These are phyloP conservation scores for Monilinia fructigena DNA, from an alignment of 2,329 filamentous ascomycete genomes.

Conservation along the genomic window DNA sequence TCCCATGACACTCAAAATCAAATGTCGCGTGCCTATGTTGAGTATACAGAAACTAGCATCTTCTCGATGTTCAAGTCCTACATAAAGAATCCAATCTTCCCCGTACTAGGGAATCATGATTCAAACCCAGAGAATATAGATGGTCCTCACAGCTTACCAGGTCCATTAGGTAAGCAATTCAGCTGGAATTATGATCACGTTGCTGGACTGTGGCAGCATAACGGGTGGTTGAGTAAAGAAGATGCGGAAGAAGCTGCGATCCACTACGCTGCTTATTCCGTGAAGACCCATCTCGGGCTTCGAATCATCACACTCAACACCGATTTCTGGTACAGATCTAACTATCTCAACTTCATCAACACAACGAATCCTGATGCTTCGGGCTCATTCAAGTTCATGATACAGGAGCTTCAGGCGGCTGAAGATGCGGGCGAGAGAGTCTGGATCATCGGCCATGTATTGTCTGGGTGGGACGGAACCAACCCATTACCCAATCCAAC, in stretches of 20 bases:
- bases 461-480: conserved; percentile 55
- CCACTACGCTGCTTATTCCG: conserved; percentile 56
- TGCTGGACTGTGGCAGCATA: conserved; percentile 54
- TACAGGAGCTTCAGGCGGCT: conserved; percentile 51
- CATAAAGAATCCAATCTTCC: conserved; percentile 55
- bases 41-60: conserved; percentile 53
- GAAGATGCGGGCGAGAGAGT: conserved; percentile 52
- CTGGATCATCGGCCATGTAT: conserved; percentile 55
- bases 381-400: conserved; percentile 50
- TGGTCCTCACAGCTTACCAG: conserved; percentile 52
- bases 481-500: conserved; percentile 54
- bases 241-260: conserved; percentile 48
- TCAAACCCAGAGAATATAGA: conserved; percentile 54
- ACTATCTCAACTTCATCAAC: conserved; percentile 53
- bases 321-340: conserved; percentile 49
- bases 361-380: conserved; percentile 51
- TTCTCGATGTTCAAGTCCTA: conserved; percentile 57
- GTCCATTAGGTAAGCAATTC: conserved; percentile 52
- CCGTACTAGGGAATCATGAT: conserved; percentile 58
- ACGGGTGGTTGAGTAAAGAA: conserved; percentile 52
- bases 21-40: conserved; percentile 51
- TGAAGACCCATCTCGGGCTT: conserved; percentile 53
- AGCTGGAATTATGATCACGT: conserved; percentile 60
- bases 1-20: conserved; percentile 54
- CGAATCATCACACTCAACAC: conserved; percentile 54